Evolutionary conservation across 2,329 filamentous ascomycete species (phyloP).

Genomic region (Grosmannia huntii): DNA sequence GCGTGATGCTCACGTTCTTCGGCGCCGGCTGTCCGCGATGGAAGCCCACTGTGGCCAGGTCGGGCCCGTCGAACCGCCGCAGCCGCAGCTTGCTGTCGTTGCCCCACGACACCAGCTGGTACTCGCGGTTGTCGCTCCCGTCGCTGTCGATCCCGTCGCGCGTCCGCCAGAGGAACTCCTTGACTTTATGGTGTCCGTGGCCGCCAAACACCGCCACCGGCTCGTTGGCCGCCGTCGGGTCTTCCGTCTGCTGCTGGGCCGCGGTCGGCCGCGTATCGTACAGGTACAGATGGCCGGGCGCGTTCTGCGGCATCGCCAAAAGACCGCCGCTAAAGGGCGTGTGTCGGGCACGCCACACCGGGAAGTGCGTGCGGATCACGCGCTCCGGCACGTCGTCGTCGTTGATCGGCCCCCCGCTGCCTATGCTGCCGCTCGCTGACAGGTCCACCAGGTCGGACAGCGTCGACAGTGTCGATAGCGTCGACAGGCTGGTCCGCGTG

Average conservation of each 20-base stretch:
- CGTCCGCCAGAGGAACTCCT: slow-evolving; percentile 83
- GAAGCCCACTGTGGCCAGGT: slow-evolving; percentile 59
- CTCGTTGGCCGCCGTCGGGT: slow-evolving; percentile 27
- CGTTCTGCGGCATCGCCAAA: slow-evolving; percentile 83
- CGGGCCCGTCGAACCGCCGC: slow-evolving; percentile 54
- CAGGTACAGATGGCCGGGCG: slow-evolving; percentile 71
- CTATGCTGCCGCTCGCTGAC: not conserved
- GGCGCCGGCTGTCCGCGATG: slow-evolving; percentile 53
- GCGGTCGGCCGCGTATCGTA: slow-evolving; percentile 49
- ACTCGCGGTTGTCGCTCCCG: slow-evolving; percentile 70
- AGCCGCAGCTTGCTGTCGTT: slow-evolving; percentile 72
- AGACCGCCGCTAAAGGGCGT: slow-evolving; percentile 81
- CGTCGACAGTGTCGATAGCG: not conserved
- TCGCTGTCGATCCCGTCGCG: slow-evolving; percentile 52
- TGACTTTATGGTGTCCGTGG: slow-evolving; percentile 57
- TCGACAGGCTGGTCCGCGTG: not conserved
- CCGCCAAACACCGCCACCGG: slow-evolving; percentile 47
- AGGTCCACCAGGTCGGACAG: not conserved
- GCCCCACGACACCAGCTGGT: slow-evolving; percentile 88
- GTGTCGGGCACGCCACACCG: slow-evolving; percentile 82
- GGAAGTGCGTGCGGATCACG: slow-evolving; percentile 70
- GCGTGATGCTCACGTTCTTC: slow-evolving; percentile 57
- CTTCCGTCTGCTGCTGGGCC: slow-evolving; percentile 23
- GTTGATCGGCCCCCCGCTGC: slow-evolving; percentile 17
- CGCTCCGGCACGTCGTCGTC: slow-evolving; percentile 55